Conservation (phyloP, 2,329 filamentous ascomycete species). For the Ascocoryne sarcoides region DNA sequence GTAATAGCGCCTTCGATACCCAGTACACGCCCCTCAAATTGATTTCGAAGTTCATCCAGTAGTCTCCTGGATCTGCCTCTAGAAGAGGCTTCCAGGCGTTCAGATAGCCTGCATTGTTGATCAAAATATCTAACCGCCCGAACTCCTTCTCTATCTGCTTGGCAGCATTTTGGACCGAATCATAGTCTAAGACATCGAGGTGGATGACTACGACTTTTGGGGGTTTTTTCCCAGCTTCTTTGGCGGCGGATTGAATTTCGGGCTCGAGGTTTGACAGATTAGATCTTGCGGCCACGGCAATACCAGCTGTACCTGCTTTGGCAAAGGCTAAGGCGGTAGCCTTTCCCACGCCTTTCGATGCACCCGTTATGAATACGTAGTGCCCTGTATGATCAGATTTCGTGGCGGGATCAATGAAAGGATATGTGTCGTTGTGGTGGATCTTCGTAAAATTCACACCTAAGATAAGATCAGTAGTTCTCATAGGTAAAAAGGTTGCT, state of each 20-base stretch:
- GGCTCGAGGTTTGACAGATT: conserved; percentile 8
- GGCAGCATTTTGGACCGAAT: conserved; percentile 8
- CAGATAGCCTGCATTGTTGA: conserved; percentile 21
- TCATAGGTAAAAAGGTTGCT: too few relatives aligned
- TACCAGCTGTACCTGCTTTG: conserved; percentile 16
- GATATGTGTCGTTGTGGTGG: conserved; percentile 44
- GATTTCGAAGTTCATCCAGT: conserved; percentile 18
- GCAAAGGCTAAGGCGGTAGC: conserved; percentile 19
- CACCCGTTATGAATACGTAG: conserved; percentile 18
- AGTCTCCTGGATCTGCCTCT: conserved; percentile 12
- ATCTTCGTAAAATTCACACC: too few relatives aligned
- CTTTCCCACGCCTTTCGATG: conserved; percentile 19
- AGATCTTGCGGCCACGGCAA: conserved; percentile 16
- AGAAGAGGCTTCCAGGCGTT: conserved; percentile 7
- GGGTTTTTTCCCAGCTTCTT: conserved; percentile 10
- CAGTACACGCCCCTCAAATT: conserved; percentile 17
- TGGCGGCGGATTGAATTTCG: conserved; percentile 15
- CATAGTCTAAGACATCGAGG: conserved; percentile 13
- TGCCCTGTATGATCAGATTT: conserved; percentile 13
- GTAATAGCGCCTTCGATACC: conserved; percentile 13
- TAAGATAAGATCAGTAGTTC: too few relatives aligned
- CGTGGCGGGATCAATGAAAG: conserved; percentile 37
- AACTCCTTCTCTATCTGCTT: conserved; percentile 12
- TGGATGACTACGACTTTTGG: conserved; percentile 14
- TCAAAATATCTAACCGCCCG: conserved; percentile 19